Conservation (phyloP, 1,139 yeast genomes). For the Kluyveromyces sp. region DNA sequence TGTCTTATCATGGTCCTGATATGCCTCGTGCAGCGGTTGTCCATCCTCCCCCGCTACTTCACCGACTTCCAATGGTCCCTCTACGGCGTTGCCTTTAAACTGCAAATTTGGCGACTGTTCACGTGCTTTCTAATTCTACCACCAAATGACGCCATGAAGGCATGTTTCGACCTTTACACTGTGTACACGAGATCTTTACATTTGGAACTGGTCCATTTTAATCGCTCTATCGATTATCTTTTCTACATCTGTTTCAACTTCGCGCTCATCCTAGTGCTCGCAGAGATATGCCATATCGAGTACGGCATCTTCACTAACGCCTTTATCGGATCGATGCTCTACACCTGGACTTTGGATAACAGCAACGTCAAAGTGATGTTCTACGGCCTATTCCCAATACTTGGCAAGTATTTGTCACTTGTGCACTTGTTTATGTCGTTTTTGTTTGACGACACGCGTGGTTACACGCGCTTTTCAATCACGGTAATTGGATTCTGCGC, state of each 20-base stretch:
- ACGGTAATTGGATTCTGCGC: conserved; percentile 21
- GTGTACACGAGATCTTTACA: conserved; percentile 22
- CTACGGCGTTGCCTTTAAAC: conserved; percentile 11
- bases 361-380: conserved; percentile 22
- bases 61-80: conserved; percentile 4
- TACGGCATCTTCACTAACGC: conserved; percentile 16
- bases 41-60: conserved; percentile 1
- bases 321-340: conserved; percentile 21
- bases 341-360: conserved; percentile 29
- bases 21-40: conserved; percentile 3
- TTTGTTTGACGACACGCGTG: conserved; percentile 16
- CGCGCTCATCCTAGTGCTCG: conserved; percentile 10
- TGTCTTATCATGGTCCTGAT: conserved; percentile 2
- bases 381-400: conserved; percentile 28
- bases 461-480: conserved; percentile 9
- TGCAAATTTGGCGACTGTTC: conserved; percentile 24
- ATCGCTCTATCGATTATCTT: conserved; percentile 19
- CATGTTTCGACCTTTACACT: conserved; percentile 23
- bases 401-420: conserved; percentile 27
- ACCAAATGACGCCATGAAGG: conserved; percentile 18
- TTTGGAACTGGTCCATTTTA: conserved; percentile 21
- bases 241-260: conserved; percentile 22
- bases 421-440: conserved; percentile 23
- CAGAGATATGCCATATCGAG: conserved; percentile 6
- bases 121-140: conserved; percentile 21